Evolutionary conservation across 75 land plant genomes (phyloP).

Genomic region (Selaginella moellendorffii): DNA sequence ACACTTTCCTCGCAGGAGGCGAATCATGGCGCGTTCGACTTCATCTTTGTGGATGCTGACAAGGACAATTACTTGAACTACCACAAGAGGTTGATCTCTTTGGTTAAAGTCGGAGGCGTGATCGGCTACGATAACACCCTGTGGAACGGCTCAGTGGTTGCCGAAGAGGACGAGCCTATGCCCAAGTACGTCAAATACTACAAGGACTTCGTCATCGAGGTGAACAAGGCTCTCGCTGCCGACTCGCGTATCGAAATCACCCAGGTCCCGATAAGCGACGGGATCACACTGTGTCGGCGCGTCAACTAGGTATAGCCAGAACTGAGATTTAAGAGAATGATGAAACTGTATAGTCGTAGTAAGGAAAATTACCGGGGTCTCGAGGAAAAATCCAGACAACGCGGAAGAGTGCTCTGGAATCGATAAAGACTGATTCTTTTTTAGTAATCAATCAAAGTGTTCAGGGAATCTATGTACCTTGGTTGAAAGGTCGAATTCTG

Average conservation of each 20-base stretch:
- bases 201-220: slow-evolving; percentile 29
- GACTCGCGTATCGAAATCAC: slow-evolving; percentile 57
- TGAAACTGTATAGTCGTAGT: too few species aligned
- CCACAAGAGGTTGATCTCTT: slow-evolving; percentile 46
- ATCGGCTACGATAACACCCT: slow-evolving; percentile 84
- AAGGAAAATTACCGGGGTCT: too few species aligned
- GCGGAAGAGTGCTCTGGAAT: too few species aligned
- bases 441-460: too few species aligned
- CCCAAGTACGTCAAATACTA: slow-evolving; percentile 28
- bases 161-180: slow-evolving; percentile 26
- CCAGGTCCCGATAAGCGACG: slow-evolving; percentile 64
- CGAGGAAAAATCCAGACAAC: too few species aligned
- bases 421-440: too few species aligned
- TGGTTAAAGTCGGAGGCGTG: slow-evolving; percentile 64
- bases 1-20: slow-evolving; percentile 17
- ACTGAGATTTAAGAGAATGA: too few species aligned
- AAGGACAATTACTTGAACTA: slow-evolving; percentile 61
- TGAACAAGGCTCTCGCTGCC: slow-evolving; percentile 48
- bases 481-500: too few species aligned
- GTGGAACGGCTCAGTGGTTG: slow-evolving; percentile 62
- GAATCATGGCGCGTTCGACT: slow-evolving; percentile 48
- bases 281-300: slow-evolving; percentile 68
- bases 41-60: slow-evolving; percentile 77
- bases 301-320: too few species aligned
- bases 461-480: too few species aligned